Conservation (phyloP, 768 basidiomycete species). For the Cantharellus anzutake region DNA sequence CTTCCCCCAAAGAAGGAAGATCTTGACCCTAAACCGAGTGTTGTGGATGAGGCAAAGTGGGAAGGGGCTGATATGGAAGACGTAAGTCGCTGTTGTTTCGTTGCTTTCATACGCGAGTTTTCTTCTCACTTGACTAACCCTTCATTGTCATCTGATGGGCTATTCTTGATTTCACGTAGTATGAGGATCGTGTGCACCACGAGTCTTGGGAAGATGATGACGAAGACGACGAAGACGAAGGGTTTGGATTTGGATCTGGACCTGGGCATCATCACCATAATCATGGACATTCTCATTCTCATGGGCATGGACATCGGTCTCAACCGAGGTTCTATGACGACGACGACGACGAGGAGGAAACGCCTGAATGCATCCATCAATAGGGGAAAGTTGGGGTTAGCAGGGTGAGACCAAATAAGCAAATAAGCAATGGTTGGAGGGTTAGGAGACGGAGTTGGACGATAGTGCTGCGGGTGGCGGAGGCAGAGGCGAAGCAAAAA, state of each 20-base stretch:
- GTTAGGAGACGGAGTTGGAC: too few species aligned
- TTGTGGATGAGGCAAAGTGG: constrained; percentile 50
- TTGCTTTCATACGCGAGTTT: constrained; percentile 28
- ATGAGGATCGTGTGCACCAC: constrained; percentile 34
- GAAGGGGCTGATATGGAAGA: constrained; percentile 65
- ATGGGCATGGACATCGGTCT: background rate
- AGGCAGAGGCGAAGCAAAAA: too few species aligned
- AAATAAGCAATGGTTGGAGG: too few species aligned
- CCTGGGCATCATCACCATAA: background rate
- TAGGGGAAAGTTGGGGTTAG: background rate
- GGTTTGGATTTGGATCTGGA: constrained; percentile 12
- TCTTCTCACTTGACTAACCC: background rate
- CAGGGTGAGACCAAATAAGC: too few species aligned
- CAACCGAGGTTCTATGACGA: background rate
- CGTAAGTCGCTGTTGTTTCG: constrained; percentile 46
- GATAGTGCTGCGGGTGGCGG: too few species aligned
- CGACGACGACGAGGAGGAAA: constrained; percentile 5
- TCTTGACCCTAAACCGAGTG: constrained; percentile 48
- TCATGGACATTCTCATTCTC: background rate
- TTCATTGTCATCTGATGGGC: constrained; percentile 24
- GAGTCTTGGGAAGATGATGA: constrained; percentile 56
- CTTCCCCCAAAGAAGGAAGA: constrained; percentile 63
- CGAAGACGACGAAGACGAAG: constrained; percentile 42
- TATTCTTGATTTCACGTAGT: constrained; percentile 46
- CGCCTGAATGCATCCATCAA: constrained; percentile 6